These are phyloP conservation scores for Polygonum aviculare DNA, from an alignment of 148 eudicot species.

Conservation along the genomic window DNA sequence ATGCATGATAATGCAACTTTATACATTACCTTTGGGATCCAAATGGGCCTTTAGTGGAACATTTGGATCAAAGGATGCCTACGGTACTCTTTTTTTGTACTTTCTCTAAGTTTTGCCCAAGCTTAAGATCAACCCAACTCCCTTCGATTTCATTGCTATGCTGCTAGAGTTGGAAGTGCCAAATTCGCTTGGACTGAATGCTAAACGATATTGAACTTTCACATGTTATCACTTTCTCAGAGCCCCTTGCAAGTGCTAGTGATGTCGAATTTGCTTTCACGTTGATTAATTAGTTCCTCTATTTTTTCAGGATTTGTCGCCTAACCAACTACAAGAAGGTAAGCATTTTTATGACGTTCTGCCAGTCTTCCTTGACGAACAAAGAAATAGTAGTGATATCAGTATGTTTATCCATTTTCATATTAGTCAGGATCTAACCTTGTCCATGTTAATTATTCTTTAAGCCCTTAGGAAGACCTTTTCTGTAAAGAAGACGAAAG, in stretches of 20 bases:
- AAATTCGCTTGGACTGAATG: not conserved
- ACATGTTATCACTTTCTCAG: not conserved
- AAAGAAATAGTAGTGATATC: not conserved
- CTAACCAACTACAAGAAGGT: conserved; percentile 32
- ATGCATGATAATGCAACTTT: too few species aligned
- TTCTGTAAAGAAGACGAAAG: conserved; percentile 69
- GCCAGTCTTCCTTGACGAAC: not conserved
- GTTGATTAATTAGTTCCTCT: not conserved
- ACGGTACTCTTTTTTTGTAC: not conserved
- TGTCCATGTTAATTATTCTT: conserved; percentile 9
- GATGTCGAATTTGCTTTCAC: not conserved
- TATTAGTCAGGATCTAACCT: conserved; percentile 13
- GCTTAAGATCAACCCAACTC: too few species aligned
- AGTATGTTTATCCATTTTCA: not conserved
- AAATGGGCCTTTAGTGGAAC: not conserved
- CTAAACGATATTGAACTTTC: not conserved
- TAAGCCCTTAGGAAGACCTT: conserved; percentile 89
- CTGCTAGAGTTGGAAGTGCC: not conserved
- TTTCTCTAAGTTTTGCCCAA: not conserved
- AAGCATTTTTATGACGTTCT: conserved; percentile 15
- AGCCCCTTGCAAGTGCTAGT: not conserved
- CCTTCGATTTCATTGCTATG: too few species aligned
- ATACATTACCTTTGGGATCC: too few species aligned
- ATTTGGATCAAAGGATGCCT: not conserved
- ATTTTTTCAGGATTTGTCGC: conserved; percentile 2